Conservation (phyloP, 371 early-diverging fungal genomes). For the Dinochytrium kinnereticum region DNA sequence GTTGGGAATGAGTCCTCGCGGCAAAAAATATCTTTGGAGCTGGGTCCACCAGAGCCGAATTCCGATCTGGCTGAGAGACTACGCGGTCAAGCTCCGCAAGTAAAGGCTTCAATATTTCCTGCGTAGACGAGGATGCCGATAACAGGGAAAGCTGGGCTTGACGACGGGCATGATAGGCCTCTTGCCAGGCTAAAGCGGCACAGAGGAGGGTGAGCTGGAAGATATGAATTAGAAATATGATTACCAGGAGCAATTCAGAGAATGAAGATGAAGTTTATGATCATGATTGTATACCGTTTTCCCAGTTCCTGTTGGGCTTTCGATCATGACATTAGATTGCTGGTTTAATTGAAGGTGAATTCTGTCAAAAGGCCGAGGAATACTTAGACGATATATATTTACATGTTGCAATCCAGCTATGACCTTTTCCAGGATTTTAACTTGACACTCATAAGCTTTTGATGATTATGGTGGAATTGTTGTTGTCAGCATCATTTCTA, state of each 20-base stretch:
- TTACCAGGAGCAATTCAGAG: too few relatives aligned
- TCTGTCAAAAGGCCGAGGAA: neutral
- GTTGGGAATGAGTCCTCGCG: constrained; percentile 73
- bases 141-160: constrained; percentile 7
- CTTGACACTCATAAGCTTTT: constrained; percentile 59
- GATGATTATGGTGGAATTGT: neutral
- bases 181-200: constrained; percentile 77
- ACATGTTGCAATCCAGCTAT: constrained; percentile 46
- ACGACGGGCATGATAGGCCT: constrained; percentile 25
- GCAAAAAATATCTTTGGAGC: constrained; percentile 54
- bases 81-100: neutral
- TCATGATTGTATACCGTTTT: constrained; percentile 89
- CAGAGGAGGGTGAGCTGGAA: constrained; percentile 63
- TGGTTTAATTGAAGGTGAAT: neutral
- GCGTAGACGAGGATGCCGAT: neutral
- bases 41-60: neutral
- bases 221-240: neutral
- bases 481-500: neutral
- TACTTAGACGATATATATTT: too few relatives aligned
- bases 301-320: constrained; percentile 91
- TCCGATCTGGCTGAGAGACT: neutral
- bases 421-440: constrained; percentile 53
- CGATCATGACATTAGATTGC: constrained; percentile 18
- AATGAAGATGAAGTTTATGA: too few relatives aligned
- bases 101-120: neutral